Evolutionary conservation across 2,329 filamentous ascomycete species (phyloP).

Genomic region (Penicillium sp.): DNA sequence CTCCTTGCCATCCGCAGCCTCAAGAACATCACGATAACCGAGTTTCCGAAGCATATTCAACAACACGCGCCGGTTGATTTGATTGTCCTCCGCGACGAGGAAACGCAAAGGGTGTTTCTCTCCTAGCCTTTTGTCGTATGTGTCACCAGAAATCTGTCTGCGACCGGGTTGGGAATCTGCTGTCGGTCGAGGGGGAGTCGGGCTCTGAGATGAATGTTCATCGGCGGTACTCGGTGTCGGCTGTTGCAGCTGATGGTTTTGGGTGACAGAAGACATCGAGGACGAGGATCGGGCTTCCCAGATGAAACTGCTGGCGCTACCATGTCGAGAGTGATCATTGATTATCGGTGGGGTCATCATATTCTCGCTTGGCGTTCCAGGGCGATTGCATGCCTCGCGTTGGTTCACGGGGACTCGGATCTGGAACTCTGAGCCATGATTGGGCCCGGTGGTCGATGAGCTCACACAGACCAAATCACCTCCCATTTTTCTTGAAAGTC

Average conservation of each 20-base stretch:
- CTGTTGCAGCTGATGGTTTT: constrained; percentile 33
- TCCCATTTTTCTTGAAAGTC: constrained; percentile 69
- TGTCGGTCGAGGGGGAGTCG: constrained; percentile 26
- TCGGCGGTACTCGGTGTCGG: constrained; percentile 35
- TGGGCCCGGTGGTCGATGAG: constrained; percentile 64
- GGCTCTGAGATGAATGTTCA: constrained; percentile 29
- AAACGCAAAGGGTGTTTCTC: constrained; percentile 67
- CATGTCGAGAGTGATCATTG: constrained; percentile 25
- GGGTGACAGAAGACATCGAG: constrained; percentile 27
- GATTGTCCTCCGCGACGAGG: constrained; percentile 73
- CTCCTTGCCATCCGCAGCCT: constrained; percentile 71
- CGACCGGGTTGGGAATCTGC: constrained; percentile 30
- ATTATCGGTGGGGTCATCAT: constrained; percentile 39
- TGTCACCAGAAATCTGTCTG: constrained; percentile 30
- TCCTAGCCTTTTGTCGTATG: constrained; percentile 62
- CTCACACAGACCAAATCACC: constrained; percentile 68
- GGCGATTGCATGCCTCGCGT: constrained; percentile 48
- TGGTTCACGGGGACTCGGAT: constrained; percentile 66
- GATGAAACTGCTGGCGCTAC: constrained; percentile 27
- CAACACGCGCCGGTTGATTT: constrained; percentile 70
- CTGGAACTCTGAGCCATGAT: constrained; percentile 70
- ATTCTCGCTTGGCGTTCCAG: constrained; percentile 52
- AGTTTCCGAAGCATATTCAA: constrained; percentile 69
- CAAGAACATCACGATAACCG: constrained; percentile 65
- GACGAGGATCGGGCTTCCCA: constrained; percentile 24